Conservation (phyloP, 23 red algal genomes). For the Gracilaria vermiculophylla region DNA sequence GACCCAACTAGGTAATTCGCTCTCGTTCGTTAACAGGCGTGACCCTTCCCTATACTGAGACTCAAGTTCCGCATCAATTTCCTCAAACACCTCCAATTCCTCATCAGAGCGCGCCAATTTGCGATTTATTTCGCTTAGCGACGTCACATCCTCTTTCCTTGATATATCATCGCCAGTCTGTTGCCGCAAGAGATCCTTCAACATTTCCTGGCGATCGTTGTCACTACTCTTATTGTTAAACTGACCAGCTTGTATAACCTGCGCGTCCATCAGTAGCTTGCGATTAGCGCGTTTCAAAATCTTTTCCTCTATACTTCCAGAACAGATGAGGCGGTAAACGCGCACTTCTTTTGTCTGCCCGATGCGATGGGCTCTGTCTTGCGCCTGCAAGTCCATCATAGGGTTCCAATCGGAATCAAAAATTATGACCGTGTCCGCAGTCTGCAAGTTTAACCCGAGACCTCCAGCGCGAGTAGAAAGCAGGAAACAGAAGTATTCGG, state of each 20-base stretch:
- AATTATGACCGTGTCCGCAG: constrained; percentile 93
- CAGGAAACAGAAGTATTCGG: constrained; percentile 84
- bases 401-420: constrained; percentile 99
- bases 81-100: constrained; percentile 85
- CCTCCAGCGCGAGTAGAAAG: constrained; percentile 94
- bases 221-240: constrained; percentile 95
- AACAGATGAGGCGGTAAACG: constrained; percentile 87
- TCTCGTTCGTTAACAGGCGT: constrained; percentile 68
- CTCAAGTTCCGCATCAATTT: constrained; percentile 73
- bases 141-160: constrained; percentile 65
- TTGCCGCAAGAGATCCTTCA: constrained; percentile 83
- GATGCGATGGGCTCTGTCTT: constrained; percentile 94
- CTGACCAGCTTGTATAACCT: constrained; percentile 97
- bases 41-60: neutral
- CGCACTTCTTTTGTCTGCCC: constrained; percentile 93
- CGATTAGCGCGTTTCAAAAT: constrained; percentile 89
- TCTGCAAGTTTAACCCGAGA: constrained; percentile 91
- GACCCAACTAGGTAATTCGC: constrained; percentile 88
- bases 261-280: constrained; percentile 90
- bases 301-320: constrained; percentile 87
- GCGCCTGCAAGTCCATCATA: constrained; percentile 94
- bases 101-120: constrained; percentile 80
- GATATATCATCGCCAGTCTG: constrained; percentile 63
- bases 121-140: constrained; percentile 73
- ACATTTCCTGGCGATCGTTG: constrained; percentile 79